phyloP scores from a whole-genome alignment of 495 filamentous ascomycete species.

The Parathielavia appendiculata region DNA sequence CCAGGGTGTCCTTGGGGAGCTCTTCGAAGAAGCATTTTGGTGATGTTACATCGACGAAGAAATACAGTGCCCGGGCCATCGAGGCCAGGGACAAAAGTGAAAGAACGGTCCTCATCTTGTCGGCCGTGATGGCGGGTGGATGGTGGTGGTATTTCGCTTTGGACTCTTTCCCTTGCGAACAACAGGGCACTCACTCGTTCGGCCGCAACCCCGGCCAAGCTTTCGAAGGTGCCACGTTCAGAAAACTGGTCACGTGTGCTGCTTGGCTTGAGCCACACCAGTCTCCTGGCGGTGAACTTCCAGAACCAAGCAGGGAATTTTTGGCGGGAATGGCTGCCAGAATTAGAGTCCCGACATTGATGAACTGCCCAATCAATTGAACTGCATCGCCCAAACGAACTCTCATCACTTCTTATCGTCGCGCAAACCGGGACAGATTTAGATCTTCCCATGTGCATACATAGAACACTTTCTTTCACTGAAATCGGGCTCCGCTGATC shows the following conservation, averaged over 20 bases:
- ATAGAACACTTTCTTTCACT: neutral
- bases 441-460: neutral
- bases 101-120: conserved; percentile 48
- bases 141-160: neutral
- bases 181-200: neutral
- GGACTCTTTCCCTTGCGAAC: neutral
- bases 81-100: conserved; percentile 47
- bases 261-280: neutral
- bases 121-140: neutral
- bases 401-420: neutral
- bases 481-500: neutral
- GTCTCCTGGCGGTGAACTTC: conserved; percentile 5
- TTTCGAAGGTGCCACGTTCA: conserved; percentile 47
- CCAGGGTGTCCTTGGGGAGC: conserved; percentile 90
- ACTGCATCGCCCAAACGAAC: neutral
- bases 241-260: conserved; percentile 35
- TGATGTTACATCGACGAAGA: conserved; percentile 81
- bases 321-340: conserved; percentile 17
- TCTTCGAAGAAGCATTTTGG: conserved; percentile 97
- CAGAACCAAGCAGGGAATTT: conserved; percentile 1
- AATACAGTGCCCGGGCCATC: conserved; percentile 76
- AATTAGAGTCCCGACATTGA: conserved; percentile 9
- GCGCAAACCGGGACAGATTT: neutral
- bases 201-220: conserved; percentile 16
- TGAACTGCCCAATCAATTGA: conserved; percentile 6